phyloP scores from a whole-genome alignment of 257 asterid genomes.

The Mentha longifolia region DNA sequence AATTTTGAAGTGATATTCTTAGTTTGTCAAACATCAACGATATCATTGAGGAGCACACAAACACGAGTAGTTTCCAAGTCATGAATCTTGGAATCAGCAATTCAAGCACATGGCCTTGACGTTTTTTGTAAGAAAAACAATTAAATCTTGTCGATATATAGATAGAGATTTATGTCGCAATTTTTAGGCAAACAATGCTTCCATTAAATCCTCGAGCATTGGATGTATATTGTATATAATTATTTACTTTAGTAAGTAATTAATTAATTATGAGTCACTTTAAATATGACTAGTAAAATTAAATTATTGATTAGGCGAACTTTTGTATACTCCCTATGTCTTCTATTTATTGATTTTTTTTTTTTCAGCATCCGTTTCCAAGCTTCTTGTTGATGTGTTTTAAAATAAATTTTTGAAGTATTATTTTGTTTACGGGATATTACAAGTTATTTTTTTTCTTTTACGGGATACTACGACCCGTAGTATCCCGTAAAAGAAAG shows the following conservation, averaged over 20 bases:
- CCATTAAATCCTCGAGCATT: not conserved
- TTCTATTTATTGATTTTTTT: no score
- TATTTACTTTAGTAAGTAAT: constrained; percentile 2
- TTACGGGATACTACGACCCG: no score
- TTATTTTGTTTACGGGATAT: no score
- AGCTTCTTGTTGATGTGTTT: no score
- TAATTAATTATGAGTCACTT: constrained; percentile 3
- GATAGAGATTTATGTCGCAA: constrained; percentile 16
- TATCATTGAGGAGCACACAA: not conserved
- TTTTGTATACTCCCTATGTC: no score
- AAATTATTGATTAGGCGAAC: not conserved
- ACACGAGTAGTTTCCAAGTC: constrained; percentile 24
- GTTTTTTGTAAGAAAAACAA: constrained; percentile 20
- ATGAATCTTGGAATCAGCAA: constrained; percentile 19
- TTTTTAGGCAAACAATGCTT: not conserved
- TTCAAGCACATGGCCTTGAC: constrained; percentile 27
- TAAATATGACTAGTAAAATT: not conserved
- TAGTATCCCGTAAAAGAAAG: no score
- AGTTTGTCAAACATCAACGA: not conserved
- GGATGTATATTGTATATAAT: not conserved
- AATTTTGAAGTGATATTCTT: not conserved
- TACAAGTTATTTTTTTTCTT: no score
- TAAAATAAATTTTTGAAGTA: no score
- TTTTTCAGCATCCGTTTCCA: no score
- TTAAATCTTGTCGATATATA: not conserved